Evolutionary conservation across 2,329 filamentous ascomycete genomes (phyloP).

Genomic region (Fusarium succisae): DNA sequence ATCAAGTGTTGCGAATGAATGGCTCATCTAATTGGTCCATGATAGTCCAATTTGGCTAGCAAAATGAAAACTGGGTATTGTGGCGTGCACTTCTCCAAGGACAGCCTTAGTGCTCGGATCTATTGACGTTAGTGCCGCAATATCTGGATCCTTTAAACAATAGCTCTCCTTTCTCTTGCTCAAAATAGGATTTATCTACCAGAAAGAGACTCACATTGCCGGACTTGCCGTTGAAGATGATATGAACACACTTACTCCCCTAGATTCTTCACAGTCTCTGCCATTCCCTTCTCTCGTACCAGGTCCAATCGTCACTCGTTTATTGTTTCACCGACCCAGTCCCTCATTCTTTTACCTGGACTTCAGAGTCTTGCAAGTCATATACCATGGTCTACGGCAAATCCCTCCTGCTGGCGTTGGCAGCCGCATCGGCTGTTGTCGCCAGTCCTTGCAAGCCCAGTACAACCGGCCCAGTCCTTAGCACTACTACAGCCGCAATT

Average conservation of each 20-base stretch:
- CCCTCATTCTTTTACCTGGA: not conserved
- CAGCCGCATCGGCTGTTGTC: not conserved
- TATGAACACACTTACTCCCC: not conserved
- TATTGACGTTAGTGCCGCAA: not conserved
- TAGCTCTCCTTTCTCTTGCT: not conserved
- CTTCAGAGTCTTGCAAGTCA: rapidly evolving
- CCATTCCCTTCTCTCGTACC: rapidly evolving
- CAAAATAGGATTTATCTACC: not conserved
- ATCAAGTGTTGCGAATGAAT: rapidly evolving
- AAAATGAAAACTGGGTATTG: no score
- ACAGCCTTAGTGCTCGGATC: no score
- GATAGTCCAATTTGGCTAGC: no score
- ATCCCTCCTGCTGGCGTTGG: not conserved
- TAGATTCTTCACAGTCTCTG: not conserved
- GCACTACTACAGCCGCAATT: not conserved
- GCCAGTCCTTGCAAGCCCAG: not conserved
- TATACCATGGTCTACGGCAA: not conserved
- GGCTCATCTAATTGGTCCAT: no score
- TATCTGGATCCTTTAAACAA: not conserved
- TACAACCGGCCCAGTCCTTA: not conserved
- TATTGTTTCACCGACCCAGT: not conserved
- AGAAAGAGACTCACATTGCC: not conserved
- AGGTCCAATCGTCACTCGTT: not conserved
- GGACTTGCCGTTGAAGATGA: not conserved
- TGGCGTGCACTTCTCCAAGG: no score